phyloP scores from a whole-genome alignment of 768 basidiomycete genomes.

The Mycena latifolia region DNA sequence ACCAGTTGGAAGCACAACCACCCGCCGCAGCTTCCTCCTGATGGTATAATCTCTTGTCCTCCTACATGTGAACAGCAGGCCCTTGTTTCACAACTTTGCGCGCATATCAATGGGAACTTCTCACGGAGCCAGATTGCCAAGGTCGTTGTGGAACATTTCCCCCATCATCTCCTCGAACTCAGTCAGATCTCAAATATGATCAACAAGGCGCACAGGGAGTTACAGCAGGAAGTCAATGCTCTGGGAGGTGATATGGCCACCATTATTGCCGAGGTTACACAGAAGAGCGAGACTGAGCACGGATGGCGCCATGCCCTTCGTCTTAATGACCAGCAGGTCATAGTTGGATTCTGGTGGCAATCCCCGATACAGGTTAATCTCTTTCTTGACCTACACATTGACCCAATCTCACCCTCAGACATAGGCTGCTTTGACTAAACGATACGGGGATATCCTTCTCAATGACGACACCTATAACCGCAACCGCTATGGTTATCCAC shows the following conservation, averaged over 20 bases:
- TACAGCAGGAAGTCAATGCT: conserved; percentile 26
- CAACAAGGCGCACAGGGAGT: conserved; percentile 33
- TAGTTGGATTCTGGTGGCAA: conserved; percentile 12
- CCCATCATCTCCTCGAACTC: conserved; percentile 41
- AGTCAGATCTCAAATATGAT: conserved; percentile 47
- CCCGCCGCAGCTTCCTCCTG: not conserved
- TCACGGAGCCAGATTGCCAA: conserved; percentile 15
- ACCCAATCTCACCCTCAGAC: too few relatives aligned
- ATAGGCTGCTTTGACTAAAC: not conserved
- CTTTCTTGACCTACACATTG: too few relatives aligned
- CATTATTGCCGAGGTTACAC: conserved; percentile 30
- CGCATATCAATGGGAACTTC: conserved; percentile 1
- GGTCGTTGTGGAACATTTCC: conserved; percentile 27
- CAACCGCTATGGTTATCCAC: conserved; percentile 25
- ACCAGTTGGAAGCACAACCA: conserved; percentile 1
- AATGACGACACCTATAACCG: conserved; percentile 23
- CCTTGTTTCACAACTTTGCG: not conserved
- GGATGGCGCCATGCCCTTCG: conserved; percentile 7
- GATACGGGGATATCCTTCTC: conserved; percentile 13
- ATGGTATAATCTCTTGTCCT: not conserved
- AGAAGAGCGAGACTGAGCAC: conserved; percentile 7
- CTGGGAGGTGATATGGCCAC: conserved; percentile 46
- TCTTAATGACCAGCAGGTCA: conserved; percentile 14
- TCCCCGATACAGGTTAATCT: conserved; percentile 6
- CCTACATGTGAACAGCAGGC: not conserved